Base-by-base conservation (phyloP, 495 filamentous ascomycete genomes). In the Opeltia flavorubescens region DNA sequence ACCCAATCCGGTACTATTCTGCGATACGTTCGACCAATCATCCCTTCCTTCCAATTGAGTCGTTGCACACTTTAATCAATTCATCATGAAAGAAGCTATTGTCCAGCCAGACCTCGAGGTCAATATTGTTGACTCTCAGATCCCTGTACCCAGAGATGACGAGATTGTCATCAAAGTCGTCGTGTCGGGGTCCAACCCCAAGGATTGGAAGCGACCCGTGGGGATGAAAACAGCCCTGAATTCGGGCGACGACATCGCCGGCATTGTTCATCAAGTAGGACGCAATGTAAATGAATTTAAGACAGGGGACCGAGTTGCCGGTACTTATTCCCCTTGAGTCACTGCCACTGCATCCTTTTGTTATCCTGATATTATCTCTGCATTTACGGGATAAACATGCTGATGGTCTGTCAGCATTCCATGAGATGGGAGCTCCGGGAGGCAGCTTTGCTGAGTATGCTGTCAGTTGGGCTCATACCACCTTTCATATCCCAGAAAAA, bases 391-490 rank as follows among this genome's bases (percentile, higher is more conserved):
- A n/a, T n/a, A n/a, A n/a, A n/a, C n/a, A n/a, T n/a, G n/a, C n/a
- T n/a, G n/a, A n/a, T n/a, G n/a, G n/a, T n/a, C n/a, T n/a, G 1
- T 78, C 73, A 7, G 78, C 76, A 6, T 84, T 86, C 58, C 82
- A 86, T 56, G 59, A 81, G 58, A 74, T 77, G 66, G 30, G 57
- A 33, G 66, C 61, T 4, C 65, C 72, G 1, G 55, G 62, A 24
- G 83, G 83, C 15, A 72, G 67, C 46, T 89, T 70, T 56, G 84
- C 80, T 20, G 81, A 87, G 50, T 89, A 85, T 57, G 78, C 78
- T 12, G 58, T 87, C 33, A 71, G 72, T 1, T 77, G 66, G 68
- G 66, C 68, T 33, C 67, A 81, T 51, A 76, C 80, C 0, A 85
- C 81, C 0, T 86, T 86, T 55, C 78, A 80, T 52, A 63, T 89